Conservation (phyloP, 1,284 basidiomycete genomes). For the Coniophora puteana region DNA sequence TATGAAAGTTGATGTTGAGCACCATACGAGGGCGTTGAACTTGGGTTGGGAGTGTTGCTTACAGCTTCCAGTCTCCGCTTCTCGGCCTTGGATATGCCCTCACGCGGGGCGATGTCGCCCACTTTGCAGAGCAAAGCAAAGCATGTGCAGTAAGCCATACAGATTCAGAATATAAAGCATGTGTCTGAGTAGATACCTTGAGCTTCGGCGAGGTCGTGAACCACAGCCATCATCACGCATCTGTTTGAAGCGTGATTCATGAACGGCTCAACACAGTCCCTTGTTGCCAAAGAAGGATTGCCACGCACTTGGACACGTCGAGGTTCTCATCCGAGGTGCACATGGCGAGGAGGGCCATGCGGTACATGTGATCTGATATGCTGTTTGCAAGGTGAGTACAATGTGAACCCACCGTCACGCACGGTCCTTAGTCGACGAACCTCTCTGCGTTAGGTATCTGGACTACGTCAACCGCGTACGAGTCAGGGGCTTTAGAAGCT, state of each 20-base stretch:
- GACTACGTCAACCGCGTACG: background rate
- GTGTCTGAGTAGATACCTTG: conserved; percentile 54
- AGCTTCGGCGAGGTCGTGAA: conserved; percentile 96
- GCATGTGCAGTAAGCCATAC: background rate
- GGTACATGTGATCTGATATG: conserved; percentile 97
- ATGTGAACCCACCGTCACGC: background rate
- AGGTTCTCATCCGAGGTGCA: conserved; percentile 68
- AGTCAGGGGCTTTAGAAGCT: background rate
- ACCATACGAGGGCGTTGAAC: background rate
- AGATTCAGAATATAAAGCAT: background rate
- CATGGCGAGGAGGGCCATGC: conserved; percentile 92
- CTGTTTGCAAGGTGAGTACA: conserved; percentile 35
- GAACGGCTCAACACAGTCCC: no score
- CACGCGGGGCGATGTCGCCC: conserved; percentile 91
- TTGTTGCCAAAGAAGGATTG: no score
- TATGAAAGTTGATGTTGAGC: conserved; percentile 28
- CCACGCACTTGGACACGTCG: conserved; percentile 75
- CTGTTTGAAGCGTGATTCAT: no score
- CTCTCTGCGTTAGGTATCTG: conserved; percentile 81
- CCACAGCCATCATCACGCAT: conserved; percentile 86
- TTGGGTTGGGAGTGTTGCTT: conserved; percentile 12
- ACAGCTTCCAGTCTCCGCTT: conserved; percentile 78
- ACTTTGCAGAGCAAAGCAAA: conserved; percentile 43
- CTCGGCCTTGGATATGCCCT: conserved; percentile 79
- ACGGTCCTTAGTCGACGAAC: conserved; percentile 34